Conservation (phyloP, 345 rosid genomes). For the Citrus sinensis region DNA sequence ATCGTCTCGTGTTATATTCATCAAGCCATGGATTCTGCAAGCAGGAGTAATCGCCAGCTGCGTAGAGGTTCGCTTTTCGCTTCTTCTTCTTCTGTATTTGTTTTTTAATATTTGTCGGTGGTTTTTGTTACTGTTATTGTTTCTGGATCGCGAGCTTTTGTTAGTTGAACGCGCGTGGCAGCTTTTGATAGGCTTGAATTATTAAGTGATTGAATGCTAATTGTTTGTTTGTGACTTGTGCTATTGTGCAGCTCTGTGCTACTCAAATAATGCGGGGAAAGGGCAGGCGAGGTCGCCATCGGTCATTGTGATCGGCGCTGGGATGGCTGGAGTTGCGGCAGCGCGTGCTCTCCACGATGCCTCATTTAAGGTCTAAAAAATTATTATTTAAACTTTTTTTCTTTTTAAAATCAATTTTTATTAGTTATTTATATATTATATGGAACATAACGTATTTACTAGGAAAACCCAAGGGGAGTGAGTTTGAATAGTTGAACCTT, state of each 20-base stretch:
- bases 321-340: conserved; percentile 88
- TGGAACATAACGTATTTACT: background rate
- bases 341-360: conserved; percentile 92
- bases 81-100: background rate
- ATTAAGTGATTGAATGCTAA: background rate
- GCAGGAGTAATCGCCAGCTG: conserved; percentile 71
- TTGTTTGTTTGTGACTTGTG: background rate
- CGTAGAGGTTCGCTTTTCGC: conserved; percentile 48
- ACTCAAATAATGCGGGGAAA: conserved; percentile 46
- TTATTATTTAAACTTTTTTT: background rate
- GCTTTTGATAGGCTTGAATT: background rate
- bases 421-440: background rate
- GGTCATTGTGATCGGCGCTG: conserved; percentile 86
- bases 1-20: conserved; percentile 7
- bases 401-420: no score
- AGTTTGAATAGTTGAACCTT: background rate
- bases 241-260: conserved; percentile 43
- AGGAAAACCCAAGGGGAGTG: background rate
- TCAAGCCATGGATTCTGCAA: conserved; percentile 60
- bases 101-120: background rate
- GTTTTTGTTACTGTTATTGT: background rate
- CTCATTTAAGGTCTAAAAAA: conserved; percentile 59
- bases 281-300: conserved; percentile 69
- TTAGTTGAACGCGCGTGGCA: background rate
- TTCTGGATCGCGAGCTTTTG: background rate